phyloP scores from a whole-genome alignment of 2,329 filamentous ascomycete genomes.

The Cladosporium velox region DNA sequence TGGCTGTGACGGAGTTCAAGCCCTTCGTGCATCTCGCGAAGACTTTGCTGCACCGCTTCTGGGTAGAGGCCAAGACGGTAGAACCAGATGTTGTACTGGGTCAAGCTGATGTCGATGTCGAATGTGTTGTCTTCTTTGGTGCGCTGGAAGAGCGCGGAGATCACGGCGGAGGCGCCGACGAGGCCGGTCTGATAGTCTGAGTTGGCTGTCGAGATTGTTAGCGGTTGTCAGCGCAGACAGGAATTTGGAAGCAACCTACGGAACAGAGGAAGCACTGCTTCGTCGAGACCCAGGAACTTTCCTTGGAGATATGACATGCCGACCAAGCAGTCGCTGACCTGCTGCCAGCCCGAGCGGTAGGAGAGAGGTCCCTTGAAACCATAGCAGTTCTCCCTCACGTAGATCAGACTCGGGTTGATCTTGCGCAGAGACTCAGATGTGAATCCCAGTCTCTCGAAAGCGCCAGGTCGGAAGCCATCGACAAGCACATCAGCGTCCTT shows the following conservation, averaged over 20 bases:
- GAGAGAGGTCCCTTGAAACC: slow-evolving; percentile 51
- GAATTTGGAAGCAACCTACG: neutral
- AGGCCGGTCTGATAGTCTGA: slow-evolving; percentile 17
- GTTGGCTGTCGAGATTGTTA: slow-evolving; percentile 4
- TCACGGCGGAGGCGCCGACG: neutral
- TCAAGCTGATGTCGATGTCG: slow-evolving; percentile 17
- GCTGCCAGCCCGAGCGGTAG: slow-evolving; percentile 30
- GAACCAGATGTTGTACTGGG: slow-evolving; percentile 18
- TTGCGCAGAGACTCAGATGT: slow-evolving; percentile 41
- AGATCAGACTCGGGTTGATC: slow-evolving; percentile 44
- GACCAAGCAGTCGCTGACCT: slow-evolving; percentile 9
- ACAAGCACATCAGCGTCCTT: slow-evolving; percentile 51
- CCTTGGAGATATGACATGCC: slow-evolving; percentile 5
- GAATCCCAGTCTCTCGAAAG: slow-evolving; percentile 49
- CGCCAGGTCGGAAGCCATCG: slow-evolving; percentile 49
- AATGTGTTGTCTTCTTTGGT: slow-evolving; percentile 11
- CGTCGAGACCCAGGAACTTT: slow-evolving; percentile 4
- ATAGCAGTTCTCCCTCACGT: slow-evolving; percentile 53
- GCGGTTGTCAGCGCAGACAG: neutral
- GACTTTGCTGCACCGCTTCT: neutral
- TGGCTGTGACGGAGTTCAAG: slow-evolving; percentile 1
- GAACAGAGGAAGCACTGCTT: slow-evolving; percentile 2
- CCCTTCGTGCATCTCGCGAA: slow-evolving; percentile 4
- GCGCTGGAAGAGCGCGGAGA: neutral
- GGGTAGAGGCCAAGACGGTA: slow-evolving; percentile 8